Evolutionary conservation across 768 basidiomycete species (phyloP).

Genomic region (Mrakia blollopis): DNA sequence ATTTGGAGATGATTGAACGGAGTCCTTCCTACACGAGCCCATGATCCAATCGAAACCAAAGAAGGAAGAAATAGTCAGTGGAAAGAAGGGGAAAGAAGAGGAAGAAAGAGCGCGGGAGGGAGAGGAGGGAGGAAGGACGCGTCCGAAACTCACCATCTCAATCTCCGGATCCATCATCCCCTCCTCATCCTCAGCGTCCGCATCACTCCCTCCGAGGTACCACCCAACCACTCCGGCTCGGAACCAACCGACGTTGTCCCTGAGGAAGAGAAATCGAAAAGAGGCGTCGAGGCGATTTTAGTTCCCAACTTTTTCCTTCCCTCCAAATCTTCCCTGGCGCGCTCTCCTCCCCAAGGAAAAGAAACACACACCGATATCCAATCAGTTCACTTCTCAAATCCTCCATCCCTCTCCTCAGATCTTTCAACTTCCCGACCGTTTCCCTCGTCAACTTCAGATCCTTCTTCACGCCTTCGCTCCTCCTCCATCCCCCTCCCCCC

Average conservation of each 20-base stretch:
- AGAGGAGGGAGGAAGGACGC: neutral
- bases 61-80: too few relatives aligned
- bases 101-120: neutral
- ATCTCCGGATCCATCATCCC: conserved; percentile 34
- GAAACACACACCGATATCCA: conserved; percentile 28
- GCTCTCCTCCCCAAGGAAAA: neutral
- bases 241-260: conserved; percentile 31
- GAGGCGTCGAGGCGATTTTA: neutral
- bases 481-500: conserved; percentile 19
- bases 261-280: neutral
- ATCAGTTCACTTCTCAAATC: conserved; percentile 33
- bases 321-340: neutral
- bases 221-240: conserved; percentile 38
- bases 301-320: neutral
- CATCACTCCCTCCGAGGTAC: conserved; percentile 35
- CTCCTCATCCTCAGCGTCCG: conserved; percentile 38
- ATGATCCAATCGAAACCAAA: neutral
- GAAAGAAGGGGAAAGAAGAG: neutral
- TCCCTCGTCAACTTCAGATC: conserved; percentile 36
- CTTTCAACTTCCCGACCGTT: conserved; percentile 32
- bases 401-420: conserved; percentile 35
- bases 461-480: conserved; percentile 33
- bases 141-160: conserved; percentile 25
- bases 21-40: neutral
- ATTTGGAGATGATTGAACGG: neutral